phyloP scores from a whole-genome alignment of 179 eudicot species.

The Heliamphora pulchella region DNA sequence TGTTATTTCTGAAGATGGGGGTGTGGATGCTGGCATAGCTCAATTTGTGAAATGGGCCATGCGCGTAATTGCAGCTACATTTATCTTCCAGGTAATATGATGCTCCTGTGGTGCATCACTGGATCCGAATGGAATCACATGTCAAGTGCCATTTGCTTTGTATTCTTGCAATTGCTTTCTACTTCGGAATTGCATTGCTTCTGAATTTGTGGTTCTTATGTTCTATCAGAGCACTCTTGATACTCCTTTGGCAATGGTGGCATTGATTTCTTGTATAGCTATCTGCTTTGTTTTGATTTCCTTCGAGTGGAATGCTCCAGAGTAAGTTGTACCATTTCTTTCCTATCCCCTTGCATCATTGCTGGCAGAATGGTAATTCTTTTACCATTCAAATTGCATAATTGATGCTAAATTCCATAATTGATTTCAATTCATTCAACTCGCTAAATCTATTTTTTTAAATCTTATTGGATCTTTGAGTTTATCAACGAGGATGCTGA shows the following conservation, averaged over 20 bases:
- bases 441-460: not conserved
- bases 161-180: not conserved
- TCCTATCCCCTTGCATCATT: not conserved
- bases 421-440: too few species aligned
- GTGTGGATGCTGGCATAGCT: constrained; percentile 77
- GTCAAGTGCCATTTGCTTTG: not conserved
- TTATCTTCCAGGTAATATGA: constrained; percentile 54
- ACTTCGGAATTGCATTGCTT: not conserved
- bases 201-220: constrained; percentile 8
- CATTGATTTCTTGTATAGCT: constrained; percentile 38
- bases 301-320: constrained; percentile 24
- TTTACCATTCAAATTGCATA: not conserved
- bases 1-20: constrained; percentile 78
- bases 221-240: constrained; percentile 67
- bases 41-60: constrained; percentile 91
- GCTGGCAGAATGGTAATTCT: not conserved
- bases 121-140: not conserved
- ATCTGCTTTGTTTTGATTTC: constrained; percentile 32
- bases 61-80: constrained; percentile 63
- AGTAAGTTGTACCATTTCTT: constrained; percentile 36
- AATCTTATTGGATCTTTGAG: not conserved
- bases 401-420: not conserved
- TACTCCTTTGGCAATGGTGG: constrained; percentile 47
- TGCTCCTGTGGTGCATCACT: not conserved
- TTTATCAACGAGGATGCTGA: not conserved